A percentile compares a stretch with the other conserved stretches of the same genome.
These are phyloP conservation scores for Sugiyamaella grinbergsii DNA, from an alignment of 1,139 yeast genomes.

Conservation along the genomic window DNA sequence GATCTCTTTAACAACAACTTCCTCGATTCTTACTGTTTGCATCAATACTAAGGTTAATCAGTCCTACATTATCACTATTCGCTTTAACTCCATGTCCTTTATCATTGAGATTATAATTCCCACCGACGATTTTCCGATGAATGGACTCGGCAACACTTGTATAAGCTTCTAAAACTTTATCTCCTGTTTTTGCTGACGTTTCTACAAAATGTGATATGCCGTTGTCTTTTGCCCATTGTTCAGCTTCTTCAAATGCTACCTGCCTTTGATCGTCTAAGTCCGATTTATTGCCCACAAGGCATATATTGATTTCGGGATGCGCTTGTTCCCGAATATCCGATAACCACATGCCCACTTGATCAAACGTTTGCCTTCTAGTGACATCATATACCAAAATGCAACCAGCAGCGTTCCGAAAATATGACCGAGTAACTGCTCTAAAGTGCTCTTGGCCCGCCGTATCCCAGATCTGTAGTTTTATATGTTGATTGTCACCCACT, in stretches of 20 bases:
- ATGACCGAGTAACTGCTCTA: constrained; percentile 81
- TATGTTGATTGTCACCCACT: constrained; percentile 34
- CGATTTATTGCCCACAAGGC: constrained; percentile 84
- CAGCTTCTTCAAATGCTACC: constrained; percentile 78
- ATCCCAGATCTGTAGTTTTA: constrained; percentile 50
- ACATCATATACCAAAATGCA: constrained; percentile 85
- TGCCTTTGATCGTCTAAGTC: constrained; percentile 69
- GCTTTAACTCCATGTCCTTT: constrained; percentile 38
- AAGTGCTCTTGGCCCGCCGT: constrained; percentile 98
- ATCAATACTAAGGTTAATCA: constrained; percentile 33
- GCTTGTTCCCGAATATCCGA: constrained; percentile 83
- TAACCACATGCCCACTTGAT: constrained; percentile 46
- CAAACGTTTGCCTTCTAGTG: constrained; percentile 61
- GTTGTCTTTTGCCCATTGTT: constrained; percentile 76
- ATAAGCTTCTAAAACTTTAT: constrained; percentile 87
- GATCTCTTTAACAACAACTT: constrained; percentile 18
- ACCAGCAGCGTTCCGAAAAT: constrained; percentile 84
- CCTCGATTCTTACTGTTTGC: constrained; percentile 16
- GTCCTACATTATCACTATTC: constrained; percentile 27
- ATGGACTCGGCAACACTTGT: constrained; percentile 78
- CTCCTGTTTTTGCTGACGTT: constrained; percentile 87
- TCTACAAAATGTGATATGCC: constrained; percentile 89
- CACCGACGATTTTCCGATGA: constrained; percentile 40
- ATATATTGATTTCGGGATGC: constrained; percentile 70
- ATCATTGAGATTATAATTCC: constrained; percentile 39